Percentiles rank a stretch among this genome's conserved stretches.
These are phyloP conservation scores for Candida broadrunensis DNA, from an alignment of 805 yeast species.

Conservation along the genomic window DNA sequence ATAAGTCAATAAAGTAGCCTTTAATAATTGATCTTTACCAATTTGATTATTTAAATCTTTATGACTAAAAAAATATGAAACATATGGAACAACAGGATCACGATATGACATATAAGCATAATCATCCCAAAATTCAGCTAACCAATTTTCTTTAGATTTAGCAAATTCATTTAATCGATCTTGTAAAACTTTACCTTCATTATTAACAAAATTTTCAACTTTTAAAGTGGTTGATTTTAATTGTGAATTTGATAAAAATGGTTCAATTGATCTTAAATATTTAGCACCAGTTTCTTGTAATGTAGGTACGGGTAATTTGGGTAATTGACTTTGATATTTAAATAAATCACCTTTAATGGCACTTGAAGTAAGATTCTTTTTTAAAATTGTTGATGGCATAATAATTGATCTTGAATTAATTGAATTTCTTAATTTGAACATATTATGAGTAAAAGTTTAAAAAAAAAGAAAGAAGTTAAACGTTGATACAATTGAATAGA, in stretches of 20 bases:
- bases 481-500: no score
- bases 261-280: constrained; percentile 71
- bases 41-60: constrained; percentile 59
- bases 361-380: constrained; percentile 22
- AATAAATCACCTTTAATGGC: constrained; percentile 61
- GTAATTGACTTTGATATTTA: constrained; percentile 70
- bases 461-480: no score
- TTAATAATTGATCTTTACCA: constrained; percentile 61
- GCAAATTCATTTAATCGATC: constrained; percentile 59
- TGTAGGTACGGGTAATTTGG: constrained; percentile 84
- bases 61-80: constrained; percentile 85
- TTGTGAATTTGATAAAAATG: constrained; percentile 54
- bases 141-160: constrained; percentile 75
- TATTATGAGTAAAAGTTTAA: neutral
- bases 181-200: constrained; percentile 69
- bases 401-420: constrained; percentile 4
- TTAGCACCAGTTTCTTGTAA: constrained; percentile 65
- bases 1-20: constrained; percentile 72
- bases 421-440: constrained; percentile 3
- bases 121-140: constrained; percentile 89
- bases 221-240: constrained; percentile 49
- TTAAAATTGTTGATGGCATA: constrained; percentile 12
- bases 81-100: constrained; percentile 94
- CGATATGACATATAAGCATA: constrained; percentile 87
- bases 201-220: constrained; percentile 65